These are phyloP conservation scores for Arabidopsis arenosa DNA, from an alignment of 345 rosid genomes.

Conservation along the genomic window DNA sequence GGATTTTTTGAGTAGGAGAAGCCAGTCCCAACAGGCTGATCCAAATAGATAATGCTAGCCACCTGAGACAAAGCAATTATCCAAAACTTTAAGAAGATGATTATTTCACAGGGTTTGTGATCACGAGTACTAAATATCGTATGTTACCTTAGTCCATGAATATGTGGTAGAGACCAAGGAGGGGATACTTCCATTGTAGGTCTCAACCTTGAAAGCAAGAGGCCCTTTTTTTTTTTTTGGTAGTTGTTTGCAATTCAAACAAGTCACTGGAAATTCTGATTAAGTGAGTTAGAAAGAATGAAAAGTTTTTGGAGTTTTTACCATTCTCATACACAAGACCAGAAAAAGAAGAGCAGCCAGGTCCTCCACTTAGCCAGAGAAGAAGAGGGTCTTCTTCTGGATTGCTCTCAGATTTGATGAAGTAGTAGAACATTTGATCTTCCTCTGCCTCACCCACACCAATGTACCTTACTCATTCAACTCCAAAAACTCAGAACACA, in stretches of 20 bases:
- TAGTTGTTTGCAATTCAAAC: background rate
- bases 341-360: slow-evolving; percentile 48
- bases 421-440: slow-evolving; percentile 42
- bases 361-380: slow-evolving; percentile 50
- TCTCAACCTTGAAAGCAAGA: slow-evolving; percentile 48
- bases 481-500: background rate
- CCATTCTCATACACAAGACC: slow-evolving; percentile 39
- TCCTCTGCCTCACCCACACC: background rate
- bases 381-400: slow-evolving; percentile 36
- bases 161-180: slow-evolving; percentile 56
- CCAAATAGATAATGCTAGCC: slow-evolving; percentile 67
- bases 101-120: slow-evolving; percentile 38
- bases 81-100: slow-evolving; percentile 49
- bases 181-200: slow-evolving; percentile 68
- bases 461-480: background rate
- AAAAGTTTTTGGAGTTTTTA: background rate
- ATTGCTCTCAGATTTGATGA: slow-evolving; percentile 44
- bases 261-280: background rate
- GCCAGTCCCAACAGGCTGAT: slow-evolving; percentile 75
- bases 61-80: slow-evolving; percentile 41
- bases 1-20: slow-evolving; percentile 62
- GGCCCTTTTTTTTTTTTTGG: slow-evolving; percentile 54
- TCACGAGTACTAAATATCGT: slow-evolving; percentile 41
- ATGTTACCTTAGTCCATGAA: slow-evolving; percentile 67
- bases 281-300: background rate